A percentile compares a stretch with the other conserved stretches of the same genome.
Evolutionary conservation across 306 rosid genomes (phyloP).

Genomic region (Cucurbita pepo): DNA sequence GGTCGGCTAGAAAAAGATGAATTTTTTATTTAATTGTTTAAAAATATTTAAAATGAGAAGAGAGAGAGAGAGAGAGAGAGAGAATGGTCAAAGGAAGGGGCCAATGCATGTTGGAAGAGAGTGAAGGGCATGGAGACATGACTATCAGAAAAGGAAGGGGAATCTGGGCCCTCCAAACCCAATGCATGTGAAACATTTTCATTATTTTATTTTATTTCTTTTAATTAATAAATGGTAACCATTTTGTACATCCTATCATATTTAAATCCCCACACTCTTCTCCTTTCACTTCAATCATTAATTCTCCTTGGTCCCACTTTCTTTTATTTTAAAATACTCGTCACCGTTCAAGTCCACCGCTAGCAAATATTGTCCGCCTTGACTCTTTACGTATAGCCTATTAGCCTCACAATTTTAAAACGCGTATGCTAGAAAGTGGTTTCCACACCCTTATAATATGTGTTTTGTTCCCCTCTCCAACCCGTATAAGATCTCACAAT

Average conservation of each 20-base stretch:
- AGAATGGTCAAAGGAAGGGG: constrained; percentile 11
- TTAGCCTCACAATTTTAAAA: no score
- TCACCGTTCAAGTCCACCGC: no score
- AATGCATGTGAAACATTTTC: constrained; percentile 4
- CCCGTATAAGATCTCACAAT: no score
- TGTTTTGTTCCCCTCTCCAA: no score
- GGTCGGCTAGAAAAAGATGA: no score
- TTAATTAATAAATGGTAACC: background rate
- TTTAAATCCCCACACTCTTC: background rate
- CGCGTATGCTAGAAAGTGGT: no score
- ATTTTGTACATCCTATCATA: background rate
- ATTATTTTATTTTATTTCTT: background rate
- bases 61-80: constrained; percentile 8
- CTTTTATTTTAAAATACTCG: no score
- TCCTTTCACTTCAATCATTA: constrained; percentile 3
- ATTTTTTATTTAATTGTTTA: no score
- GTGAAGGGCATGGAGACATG: constrained; percentile 5
- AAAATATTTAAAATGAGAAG: background rate
- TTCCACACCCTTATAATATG: no score
- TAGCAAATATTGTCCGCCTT: no score
- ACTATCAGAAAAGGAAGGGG: constrained; percentile 7
- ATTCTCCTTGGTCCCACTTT: background rate
- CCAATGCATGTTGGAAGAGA: constrained; percentile 40
- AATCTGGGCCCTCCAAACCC: constrained; percentile 28
- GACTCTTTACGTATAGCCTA: no score